Percentiles rank a stretch among this genome's conserved stretches.
These are phyloP conservation scores for Amanita molliuscula DNA, from an alignment of 768 basidiomycete species.

Conservation along the genomic window DNA sequence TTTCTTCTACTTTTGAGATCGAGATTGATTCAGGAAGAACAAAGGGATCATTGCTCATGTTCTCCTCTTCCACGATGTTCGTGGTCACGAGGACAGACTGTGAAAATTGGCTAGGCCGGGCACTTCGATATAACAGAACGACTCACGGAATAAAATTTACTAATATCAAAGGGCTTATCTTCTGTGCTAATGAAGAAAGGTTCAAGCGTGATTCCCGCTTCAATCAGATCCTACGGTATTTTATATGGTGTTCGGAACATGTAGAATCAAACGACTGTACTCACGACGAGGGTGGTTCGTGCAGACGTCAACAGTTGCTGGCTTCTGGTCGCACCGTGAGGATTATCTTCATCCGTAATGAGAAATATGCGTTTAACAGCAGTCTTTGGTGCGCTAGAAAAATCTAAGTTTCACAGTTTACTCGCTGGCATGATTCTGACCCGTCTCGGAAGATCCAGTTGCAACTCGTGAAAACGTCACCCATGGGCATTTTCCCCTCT, in stretches of 20 bases:
- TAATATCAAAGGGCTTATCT: constrained; percentile 57
- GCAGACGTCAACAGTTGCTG: constrained; percentile 59
- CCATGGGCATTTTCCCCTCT: constrained; percentile 62
- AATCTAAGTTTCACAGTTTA: background rate
- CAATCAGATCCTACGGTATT: constrained; percentile 60
- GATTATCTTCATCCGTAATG: constrained; percentile 85
- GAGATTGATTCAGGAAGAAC: constrained; percentile 62
- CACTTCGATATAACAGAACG: background rate
- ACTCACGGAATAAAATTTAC: constrained; percentile 73
- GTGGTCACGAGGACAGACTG: constrained; percentile 55
- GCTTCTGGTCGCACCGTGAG: constrained; percentile 45
- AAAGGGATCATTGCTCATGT: constrained; percentile 28
- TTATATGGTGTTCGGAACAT: background rate
- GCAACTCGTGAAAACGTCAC: constrained; percentile 85
- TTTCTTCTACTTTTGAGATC: constrained; percentile 67
- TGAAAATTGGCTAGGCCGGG: background rate
- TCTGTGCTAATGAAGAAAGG: constrained; percentile 81
- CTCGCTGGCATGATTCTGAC: constrained; percentile 29
- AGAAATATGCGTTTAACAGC: constrained; percentile 90
- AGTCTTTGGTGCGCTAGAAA: constrained; percentile 65
- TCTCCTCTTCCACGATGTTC: constrained; percentile 43
- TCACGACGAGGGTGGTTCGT: constrained; percentile 57
- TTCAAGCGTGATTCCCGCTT: constrained; percentile 70
- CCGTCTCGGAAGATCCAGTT: constrained; percentile 85
- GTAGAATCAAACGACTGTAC: constrained; percentile 11